Evolutionary conservation across 768 basidiomycete species (phyloP), one percentile per base, ranked within the genome.

Genomic region (Gyrodon lividus): DNA sequence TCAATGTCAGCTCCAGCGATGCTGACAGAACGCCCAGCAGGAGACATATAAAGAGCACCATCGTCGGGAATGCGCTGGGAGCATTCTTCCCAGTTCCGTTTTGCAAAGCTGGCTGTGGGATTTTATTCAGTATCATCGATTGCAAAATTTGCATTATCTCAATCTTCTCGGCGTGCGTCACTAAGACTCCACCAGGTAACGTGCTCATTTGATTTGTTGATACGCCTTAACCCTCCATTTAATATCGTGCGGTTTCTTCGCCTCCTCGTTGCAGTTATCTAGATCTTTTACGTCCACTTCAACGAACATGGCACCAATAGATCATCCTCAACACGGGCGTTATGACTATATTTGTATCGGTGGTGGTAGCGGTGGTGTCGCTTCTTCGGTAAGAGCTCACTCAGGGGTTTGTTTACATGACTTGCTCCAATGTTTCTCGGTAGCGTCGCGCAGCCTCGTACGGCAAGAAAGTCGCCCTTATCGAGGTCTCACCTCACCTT

Each of bases 331-430:
- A 3, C 65, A 68, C 16, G 83, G 84, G 39, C 81, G 80, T 65
- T 92, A 89, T 67, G 94, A 97, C 65, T 84, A 88, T 61, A 81
- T 97, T 44, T 83, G 91, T 59, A 86, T 97, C 60, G 94, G 94
- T 46, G 94, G 92, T 54, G 97, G 97, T 31, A 94, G 91, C 52
- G 97, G 93, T 51, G 97, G 96, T 51, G 83, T 92, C 30, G 96
- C 84, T 9, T 85, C 87, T 49, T 88, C 92, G 54, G 92, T 92
- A 63, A 64, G 87, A 72, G 5, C 34, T n/a, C 40, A 9, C 14
- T 50, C 14, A 43, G 3, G 42, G 8, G 20, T 28, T 43, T 77
- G 74, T 23, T n/a, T n/a, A n/a, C n/a, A 56, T 74, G n/a, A 33
- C 47, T 19, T 19, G 3, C n/a, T 34, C 20, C 33, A 44, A 30